Evolutionary conservation across 2,329 filamentous ascomycete species (phyloP).

Genomic region (Cryphonectria carpinicola): DNA sequence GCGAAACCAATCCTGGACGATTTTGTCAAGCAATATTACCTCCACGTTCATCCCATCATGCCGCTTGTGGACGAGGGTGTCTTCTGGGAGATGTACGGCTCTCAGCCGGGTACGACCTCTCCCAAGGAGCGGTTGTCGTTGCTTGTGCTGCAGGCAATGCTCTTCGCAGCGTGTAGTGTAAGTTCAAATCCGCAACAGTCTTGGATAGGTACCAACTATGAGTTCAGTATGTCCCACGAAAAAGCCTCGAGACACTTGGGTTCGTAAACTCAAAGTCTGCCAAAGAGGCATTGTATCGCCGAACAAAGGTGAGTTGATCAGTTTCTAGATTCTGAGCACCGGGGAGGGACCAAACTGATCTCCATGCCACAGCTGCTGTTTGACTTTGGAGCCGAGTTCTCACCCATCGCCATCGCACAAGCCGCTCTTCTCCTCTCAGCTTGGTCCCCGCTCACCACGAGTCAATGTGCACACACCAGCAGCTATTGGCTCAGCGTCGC

Average conservation of each 20-base stretch:
- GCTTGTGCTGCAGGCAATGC: slow-evolving; percentile 50
- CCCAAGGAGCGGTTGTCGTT: slow-evolving; percentile 43
- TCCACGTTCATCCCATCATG: slow-evolving; percentile 51
- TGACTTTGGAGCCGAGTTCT: slow-evolving; percentile 50
- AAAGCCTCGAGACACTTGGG: slow-evolving; percentile 46
- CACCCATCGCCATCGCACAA: slow-evolving; percentile 45
- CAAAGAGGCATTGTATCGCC: slow-evolving; percentile 48
- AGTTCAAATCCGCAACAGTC: slow-evolving; percentile 22
- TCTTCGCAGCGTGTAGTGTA: slow-evolving; percentile 49
- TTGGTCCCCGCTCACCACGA: slow-evolving; percentile 40
- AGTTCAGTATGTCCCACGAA: slow-evolving; percentile 43
- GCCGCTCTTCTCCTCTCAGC: slow-evolving; percentile 48
- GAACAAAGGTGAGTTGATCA: slow-evolving; percentile 41
- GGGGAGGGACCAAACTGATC: background rate
- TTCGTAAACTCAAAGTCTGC: slow-evolving; percentile 48
- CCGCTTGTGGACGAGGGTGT: slow-evolving; percentile 51
- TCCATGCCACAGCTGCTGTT: slow-evolving; percentile 41
- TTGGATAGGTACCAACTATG: background rate
- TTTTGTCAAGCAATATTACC: slow-evolving; percentile 53
- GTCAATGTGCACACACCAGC: slow-evolving; percentile 35
- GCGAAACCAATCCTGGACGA: slow-evolving; percentile 47
- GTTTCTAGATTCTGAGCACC: background rate
- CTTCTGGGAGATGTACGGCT: slow-evolving; percentile 51
- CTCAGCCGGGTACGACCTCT: slow-evolving; percentile 30
- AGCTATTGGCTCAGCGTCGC: slow-evolving; percentile 54